Base-by-base conservation (phyloP, 306 rosid genomes). In the Vigna trinervia region DNA sequence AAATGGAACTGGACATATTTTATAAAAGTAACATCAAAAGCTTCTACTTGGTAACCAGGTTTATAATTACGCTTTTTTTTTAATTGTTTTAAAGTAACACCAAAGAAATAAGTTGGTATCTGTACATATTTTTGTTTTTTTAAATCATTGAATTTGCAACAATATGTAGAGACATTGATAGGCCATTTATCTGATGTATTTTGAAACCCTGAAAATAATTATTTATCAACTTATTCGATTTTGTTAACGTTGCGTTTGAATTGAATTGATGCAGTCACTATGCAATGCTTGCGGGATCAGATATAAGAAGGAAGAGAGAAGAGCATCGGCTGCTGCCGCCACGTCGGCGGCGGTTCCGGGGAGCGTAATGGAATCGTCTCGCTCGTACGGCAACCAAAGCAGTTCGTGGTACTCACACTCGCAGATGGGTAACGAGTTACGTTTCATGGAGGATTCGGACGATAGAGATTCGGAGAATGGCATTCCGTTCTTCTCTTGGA, bases 281-380 rank as follows among this genome's bases (percentile, higher is more conserved):
- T 95, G 99, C 87, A 95, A 95, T 87, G 99, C 99, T 15, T 95
- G 99, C 78, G 99, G 99, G 84, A 95, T 95, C 45, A 88, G 99
- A 78, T 92, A 85, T 88, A 95, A 95, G 84, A 95, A 95, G 76
- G 97, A 92, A 81, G 99, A 95, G 73, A 81, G 99, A 77, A 76
- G 97, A 76, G 97, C 97, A 0, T 81, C 81, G 3, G 93, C 93
- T 0, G 89, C 91, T 0, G 87, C 90, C 7, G 78, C 87, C 41
- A 80, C 91, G 8, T 62, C 85, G 0, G 80, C 76, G 1, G 74
- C 66, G 0, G 32, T 50, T 13, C 69, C 80, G 0, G 84, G 79
- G 61, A 80, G 86, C 0, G 60, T 50, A 0, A 71, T 84, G 73
- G 94, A 89, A 17, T 23, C 86, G 19, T 36, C 73, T 46, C 81